A percentile compares a stretch with the other conserved stretches of the same genome.
Conservation (phyloP, 441 rosid species). For the Adansonia gregorii region DNA sequence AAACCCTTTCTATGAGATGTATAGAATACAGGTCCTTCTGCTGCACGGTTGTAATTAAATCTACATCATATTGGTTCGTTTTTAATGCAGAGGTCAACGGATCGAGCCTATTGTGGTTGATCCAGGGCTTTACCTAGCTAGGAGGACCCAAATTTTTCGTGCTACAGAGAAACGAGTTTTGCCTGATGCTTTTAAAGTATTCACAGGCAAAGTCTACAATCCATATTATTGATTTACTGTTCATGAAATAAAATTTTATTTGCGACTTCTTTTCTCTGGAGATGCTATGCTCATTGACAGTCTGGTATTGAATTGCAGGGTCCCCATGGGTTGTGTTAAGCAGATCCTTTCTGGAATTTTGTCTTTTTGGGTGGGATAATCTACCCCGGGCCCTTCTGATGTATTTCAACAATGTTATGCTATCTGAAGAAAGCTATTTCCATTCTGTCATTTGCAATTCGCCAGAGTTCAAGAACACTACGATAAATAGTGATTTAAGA, state of each 20-base stretch:
- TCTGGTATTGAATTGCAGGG: constrained; percentile 49
- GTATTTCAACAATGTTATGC: constrained; percentile 78
- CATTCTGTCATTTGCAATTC: constrained; percentile 82
- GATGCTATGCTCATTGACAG: constrained; percentile 17
- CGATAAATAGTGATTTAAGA: constrained; percentile 71
- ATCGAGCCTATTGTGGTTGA: constrained; percentile 83
- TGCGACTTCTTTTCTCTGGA: neutral
- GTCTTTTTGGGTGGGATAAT: constrained; percentile 90
- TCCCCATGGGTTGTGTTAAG: constrained; percentile 82
- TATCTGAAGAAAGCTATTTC: constrained; percentile 80
- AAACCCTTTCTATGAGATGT: constrained; percentile 24
- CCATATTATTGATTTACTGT: constrained; percentile 10
- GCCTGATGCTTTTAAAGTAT: constrained; percentile 82
- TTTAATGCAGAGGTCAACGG: constrained; percentile 63
- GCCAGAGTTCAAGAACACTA: constrained; percentile 74
- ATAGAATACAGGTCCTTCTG: neutral
- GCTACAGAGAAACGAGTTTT: constrained; percentile 73
- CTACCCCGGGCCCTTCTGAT: constrained; percentile 79
- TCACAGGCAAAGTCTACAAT: constrained; percentile 63
- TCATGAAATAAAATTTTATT: neutral
- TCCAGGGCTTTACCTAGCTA: constrained; percentile 74
- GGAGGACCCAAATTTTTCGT: constrained; percentile 76
- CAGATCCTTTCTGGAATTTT: constrained; percentile 72
- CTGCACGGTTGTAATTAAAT: constrained; percentile 2
- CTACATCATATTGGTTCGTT: constrained; percentile 24